Conservation (phyloP, 768 basidiomycete species). For the Tulasnella calospora region DNA sequence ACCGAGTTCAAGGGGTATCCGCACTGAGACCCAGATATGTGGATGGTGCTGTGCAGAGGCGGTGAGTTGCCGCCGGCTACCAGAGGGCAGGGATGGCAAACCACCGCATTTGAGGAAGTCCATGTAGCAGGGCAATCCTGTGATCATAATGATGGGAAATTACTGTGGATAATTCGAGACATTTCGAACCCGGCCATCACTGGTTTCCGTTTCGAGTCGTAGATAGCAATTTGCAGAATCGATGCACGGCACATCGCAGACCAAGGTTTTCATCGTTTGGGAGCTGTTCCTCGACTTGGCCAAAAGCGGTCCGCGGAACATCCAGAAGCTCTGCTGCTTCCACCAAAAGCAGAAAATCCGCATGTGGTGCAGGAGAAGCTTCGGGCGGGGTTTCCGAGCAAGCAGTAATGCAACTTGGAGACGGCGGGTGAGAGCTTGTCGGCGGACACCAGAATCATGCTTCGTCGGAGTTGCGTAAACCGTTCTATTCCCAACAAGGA, state of each 20-base stretch:
- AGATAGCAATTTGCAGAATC: too few species aligned
- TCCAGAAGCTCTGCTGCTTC: not conserved
- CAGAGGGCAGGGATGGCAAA: too few species aligned
- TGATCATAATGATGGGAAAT: too few species aligned
- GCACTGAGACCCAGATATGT: too few species aligned
- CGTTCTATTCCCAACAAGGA: slow-evolving; percentile 16
- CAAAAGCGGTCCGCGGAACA: not conserved
- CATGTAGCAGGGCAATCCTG: too few species aligned
- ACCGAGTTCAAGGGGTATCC: too few species aligned
- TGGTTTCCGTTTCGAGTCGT: not conserved
- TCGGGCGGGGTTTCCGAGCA: not conserved
- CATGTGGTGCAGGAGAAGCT: not conserved
- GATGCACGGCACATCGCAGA: too few species aligned
- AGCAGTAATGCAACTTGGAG: not conserved
- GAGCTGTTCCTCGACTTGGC: slow-evolving; percentile 8
- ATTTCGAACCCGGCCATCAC: not conserved
- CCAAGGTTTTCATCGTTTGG: not conserved
- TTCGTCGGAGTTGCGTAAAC: not conserved
- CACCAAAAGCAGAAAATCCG: not conserved
- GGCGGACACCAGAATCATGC: not conserved
- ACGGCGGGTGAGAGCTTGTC: not conserved
- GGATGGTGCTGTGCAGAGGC: too few species aligned
- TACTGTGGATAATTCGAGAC: too few species aligned
- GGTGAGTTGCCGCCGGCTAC: too few species aligned
- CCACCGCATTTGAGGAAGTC: too few species aligned